Percentiles rank a stretch among this genome's conserved stretches.
Evolutionary conservation across 2,329 filamentous ascomycete species (phyloP).

Genomic region (Coniochaeta sp.): DNA sequence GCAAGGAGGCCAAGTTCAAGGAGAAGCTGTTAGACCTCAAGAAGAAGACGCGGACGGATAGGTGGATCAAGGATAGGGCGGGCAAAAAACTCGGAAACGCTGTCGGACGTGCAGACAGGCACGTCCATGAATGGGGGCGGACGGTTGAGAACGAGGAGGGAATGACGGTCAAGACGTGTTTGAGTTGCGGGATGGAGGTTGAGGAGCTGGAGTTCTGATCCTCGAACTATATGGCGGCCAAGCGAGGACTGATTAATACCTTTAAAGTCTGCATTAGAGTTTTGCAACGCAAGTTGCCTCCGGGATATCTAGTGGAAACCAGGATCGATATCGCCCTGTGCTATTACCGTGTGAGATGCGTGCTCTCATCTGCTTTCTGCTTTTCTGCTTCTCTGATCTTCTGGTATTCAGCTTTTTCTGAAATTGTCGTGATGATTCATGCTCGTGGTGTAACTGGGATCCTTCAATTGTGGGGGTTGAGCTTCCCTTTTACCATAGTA

Average conservation of each 20-base stretch:
- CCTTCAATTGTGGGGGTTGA: too few relatives aligned
- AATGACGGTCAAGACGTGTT: constrained; percentile 72
- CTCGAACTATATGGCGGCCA: too few relatives aligned
- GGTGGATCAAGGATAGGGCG: constrained; percentile 66
- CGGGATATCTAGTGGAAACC: too few relatives aligned
- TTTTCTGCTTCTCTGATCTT: neutral
- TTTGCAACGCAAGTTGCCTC: neutral
- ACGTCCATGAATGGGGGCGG: constrained; percentile 83
- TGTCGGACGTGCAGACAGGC: constrained; percentile 40
- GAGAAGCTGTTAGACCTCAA: constrained; percentile 84
- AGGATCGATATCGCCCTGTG: too few relatives aligned
- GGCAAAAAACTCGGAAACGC: constrained; percentile 59
- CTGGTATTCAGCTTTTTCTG: too few relatives aligned
- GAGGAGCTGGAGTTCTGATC: constrained; percentile 61
- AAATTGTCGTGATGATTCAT: too few relatives aligned
- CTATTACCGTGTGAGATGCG: too few relatives aligned
- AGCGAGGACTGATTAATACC: too few relatives aligned
- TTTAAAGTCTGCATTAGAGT: neutral
- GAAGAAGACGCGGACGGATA: constrained; percentile 86
- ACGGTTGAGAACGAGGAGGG: constrained; percentile 63
- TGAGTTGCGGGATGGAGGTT: constrained; percentile 70
- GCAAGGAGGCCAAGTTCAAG: constrained; percentile 89
- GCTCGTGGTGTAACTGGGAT: too few relatives aligned
- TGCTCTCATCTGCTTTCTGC: too few relatives aligned
- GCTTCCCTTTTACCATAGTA: too few relatives aligned